Evolutionary conservation across 352 stramenopile genomes (phyloP), one percentile per base, ranked within the genome.

Genomic region (Phytophthora pinifolia): DNA sequence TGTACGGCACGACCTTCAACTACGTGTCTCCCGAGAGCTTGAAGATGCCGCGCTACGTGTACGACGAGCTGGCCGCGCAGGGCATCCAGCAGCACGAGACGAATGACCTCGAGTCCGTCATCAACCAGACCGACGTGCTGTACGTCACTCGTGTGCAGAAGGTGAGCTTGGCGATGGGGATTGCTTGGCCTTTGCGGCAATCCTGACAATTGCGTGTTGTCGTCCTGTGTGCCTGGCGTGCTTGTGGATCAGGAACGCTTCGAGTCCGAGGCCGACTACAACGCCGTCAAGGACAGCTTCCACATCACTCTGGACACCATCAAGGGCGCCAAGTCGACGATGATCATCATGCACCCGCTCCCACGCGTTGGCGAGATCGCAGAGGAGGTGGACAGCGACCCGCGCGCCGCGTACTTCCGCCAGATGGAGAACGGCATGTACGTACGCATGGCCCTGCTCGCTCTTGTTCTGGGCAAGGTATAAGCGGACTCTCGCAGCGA

Each of bases 391-490:
- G 98, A 99, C 71, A 67, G 64, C 9, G 94, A 99, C 70, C 94
- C 95, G 34, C 87, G 96, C 43, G 95, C 96, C 34, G 96, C 94
- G 9, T 99, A 99, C 73, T 99, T 99, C 67, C 81, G 95, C 56
- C 96, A 99, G 78, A 97, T 97, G 87, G 83, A 96, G 67, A 98
- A 99, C 81, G 98, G 98, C 53, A 99, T 99, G 96, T 99, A 96
- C 74, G 93, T 98, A 56, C 90, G 98, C 67, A 99, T 99, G 96
- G 97, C 98, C 39, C 68, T 99, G 59, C 83, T 99, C 41, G 87
- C 94, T 27, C 79, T 98, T 8, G 80, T 99, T 17, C 63, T 98
- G 57, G 80, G 81, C 50, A 88, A 90, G 67, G 78, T 69, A 53
- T 94, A 87, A 72, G 41, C 22, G 3, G 17, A 1, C 20, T 30